phyloP scores from a whole-genome alignment of 2,329 filamentous ascomycete genomes.

The Colletotrichum tabaci region DNA sequence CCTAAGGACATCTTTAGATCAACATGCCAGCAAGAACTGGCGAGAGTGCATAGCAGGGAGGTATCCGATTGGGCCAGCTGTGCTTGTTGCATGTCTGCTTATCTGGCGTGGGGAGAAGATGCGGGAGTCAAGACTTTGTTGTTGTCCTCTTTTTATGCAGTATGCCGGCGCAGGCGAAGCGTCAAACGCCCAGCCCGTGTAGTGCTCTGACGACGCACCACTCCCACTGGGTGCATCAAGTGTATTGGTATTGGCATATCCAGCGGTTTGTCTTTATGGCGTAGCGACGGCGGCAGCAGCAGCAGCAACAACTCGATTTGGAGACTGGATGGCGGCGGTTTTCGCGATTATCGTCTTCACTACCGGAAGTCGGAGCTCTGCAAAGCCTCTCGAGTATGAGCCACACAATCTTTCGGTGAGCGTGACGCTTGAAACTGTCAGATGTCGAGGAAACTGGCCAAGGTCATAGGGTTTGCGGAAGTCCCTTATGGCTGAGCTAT shows the following conservation, averaged over 20 bases:
- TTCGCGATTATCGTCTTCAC: too few relatives aligned
- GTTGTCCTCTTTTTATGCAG: conserved; percentile 8
- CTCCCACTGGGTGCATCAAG: neutral
- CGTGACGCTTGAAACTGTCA: neutral
- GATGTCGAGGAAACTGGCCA: neutral
- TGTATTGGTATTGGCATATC: neutral
- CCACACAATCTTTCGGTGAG: neutral
- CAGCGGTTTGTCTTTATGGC: neutral
- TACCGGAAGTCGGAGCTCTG: neutral
- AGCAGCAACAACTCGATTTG: too few relatives aligned
- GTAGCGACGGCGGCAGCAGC: neutral
- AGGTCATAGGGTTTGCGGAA: neutral
- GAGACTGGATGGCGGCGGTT: neutral
- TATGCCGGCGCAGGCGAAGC: conserved; percentile 15
- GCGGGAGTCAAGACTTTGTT: conserved; percentile 11
- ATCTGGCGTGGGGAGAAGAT: conserved; percentile 13
- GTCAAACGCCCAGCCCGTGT: conserved; percentile 8
- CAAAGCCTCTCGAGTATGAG: neutral
- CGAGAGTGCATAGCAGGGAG: conserved; percentile 7
- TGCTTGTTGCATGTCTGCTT: conserved; percentile 29
- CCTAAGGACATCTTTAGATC: conserved; percentile 20
- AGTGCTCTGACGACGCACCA: neutral
- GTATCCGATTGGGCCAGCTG: conserved; percentile 31
- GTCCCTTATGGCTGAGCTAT: neutral
- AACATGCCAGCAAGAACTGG: neutral